These are phyloP conservation scores for Kwoniella dendrophila DNA, from an alignment of 768 basidiomycete genomes.

Conservation along the genomic window DNA sequence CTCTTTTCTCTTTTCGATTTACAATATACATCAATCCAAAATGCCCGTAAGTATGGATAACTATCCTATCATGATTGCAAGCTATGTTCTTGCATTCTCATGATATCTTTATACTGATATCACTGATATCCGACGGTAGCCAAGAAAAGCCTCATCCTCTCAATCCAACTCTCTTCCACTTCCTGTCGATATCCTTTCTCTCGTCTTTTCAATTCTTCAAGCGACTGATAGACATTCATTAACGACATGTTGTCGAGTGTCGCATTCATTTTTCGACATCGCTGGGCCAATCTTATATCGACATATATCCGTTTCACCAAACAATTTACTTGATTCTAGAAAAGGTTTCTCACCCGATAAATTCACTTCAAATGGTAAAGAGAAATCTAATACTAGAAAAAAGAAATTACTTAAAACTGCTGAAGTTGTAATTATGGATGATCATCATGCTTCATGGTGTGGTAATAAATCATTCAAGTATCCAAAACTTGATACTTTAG, in stretches of 20 bases:
- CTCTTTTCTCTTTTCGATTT: too few relatives aligned
- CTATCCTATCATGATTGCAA: too few relatives aligned
- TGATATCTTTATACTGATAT: too few relatives aligned
- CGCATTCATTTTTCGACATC: slow-evolving; percentile 1
- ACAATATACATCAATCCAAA: too few relatives aligned
- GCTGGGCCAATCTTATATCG: slow-evolving; percentile 4
- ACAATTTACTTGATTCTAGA: not conserved
- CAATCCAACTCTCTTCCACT: not conserved
- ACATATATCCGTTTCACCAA: not conserved
- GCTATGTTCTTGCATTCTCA: too few relatives aligned
- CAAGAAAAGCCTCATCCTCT: not conserved
- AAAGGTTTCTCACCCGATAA: not conserved
- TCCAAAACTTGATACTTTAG: slow-evolving; percentile 11
- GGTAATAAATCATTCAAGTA: slow-evolving; percentile 14
- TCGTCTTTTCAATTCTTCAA: not conserved
- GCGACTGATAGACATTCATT: not conserved
- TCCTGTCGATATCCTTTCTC: not conserved
- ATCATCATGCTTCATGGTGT: slow-evolving; percentile 13
- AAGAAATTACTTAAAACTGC: slow-evolving; percentile 12
- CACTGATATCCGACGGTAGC: not conserved
- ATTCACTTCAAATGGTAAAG: slow-evolving; percentile 4
- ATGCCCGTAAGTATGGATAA: too few relatives aligned
- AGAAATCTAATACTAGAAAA: slow-evolving; percentile 11
- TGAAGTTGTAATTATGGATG: slow-evolving; percentile 4
- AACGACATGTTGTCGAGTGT: not conserved